Percentiles rank a stretch among this genome's conserved stretches.
phyloP scores from a whole-genome alignment of 441 rosid genomes.

The Macaranga tanarius region DNA sequence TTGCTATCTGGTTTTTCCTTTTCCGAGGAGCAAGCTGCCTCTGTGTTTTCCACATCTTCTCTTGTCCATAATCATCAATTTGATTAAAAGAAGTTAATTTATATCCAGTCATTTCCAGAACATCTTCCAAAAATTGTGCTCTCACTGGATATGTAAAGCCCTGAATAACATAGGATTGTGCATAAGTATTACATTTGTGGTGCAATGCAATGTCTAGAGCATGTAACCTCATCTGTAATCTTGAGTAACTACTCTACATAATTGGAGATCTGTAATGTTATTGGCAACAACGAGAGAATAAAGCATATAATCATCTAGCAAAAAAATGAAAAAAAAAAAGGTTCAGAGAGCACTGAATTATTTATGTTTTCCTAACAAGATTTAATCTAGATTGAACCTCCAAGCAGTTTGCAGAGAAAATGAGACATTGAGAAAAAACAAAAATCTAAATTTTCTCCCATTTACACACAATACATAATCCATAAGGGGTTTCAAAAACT shows the following conservation, averaged over 20 bases:
- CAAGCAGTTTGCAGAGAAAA: neutral
- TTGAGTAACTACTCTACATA: neutral
- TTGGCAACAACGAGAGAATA: neutral
- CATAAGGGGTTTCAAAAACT: slow-evolving; percentile 2
- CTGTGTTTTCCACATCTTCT: slow-evolving; percentile 96
- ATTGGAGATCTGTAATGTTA: neutral
- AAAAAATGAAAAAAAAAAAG: neutral
- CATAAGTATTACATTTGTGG: neutral
- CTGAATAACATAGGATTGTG: slow-evolving; percentile 38
- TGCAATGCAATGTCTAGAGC: slow-evolving; percentile 3
- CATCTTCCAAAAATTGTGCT: slow-evolving; percentile 86
- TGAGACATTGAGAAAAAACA: neutral
- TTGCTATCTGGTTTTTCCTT: slow-evolving; percentile 89
- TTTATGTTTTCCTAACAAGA: neutral
- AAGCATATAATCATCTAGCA: neutral
- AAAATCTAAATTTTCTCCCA: neutral
- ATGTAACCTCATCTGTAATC: neutral
- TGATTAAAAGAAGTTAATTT: slow-evolving; percentile 87
- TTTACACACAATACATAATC: neutral
- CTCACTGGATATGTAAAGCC: slow-evolving; percentile 92
- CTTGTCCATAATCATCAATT: slow-evolving; percentile 99
- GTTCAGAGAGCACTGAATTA: neutral
- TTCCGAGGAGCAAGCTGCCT: slow-evolving; percentile 83
- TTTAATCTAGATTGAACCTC: neutral
- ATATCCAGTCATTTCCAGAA: slow-evolving; percentile 84